Evolutionary conservation across 1,284 basidiomycete genomes (phyloP), one percentile per base, ranked within the genome.

Genomic region (Cryptococcus sp.): DNA sequence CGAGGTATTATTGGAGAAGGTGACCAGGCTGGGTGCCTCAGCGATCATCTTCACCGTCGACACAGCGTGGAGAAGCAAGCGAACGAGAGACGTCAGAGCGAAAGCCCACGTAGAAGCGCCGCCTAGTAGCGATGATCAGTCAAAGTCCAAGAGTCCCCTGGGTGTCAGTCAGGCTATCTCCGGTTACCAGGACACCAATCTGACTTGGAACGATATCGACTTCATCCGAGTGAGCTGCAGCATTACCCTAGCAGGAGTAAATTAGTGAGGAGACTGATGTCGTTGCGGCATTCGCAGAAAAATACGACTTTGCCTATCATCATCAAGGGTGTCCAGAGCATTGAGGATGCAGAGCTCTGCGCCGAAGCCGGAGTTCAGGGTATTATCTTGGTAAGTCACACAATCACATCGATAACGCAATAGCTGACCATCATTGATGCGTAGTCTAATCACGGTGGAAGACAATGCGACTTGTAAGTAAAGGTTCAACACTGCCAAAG

Each of bases 31-130:
- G 2, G 80, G 80, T 13, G 78, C 75, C 23, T 73, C 78, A 0
- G 93, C 91, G 0, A 88, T 98, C 57, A 93, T 93, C 77, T 82
- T 97, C 54, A 97, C 94, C 0, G 93, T 97, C 2, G 94, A 98
- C 77, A 90, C 91, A 0, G 83, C 91, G 10, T 86, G 90, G 41
- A 83, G 88, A n/a, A 88, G 90, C 17, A 93, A 94, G 70, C 83
- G 93, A 38, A 94, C 97, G 71, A 79, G 85, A 51, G 94, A 97
- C 64, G 78, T 81, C 60, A 71, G 83, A 23, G 70, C 72, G 15
- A 79, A 79, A 59, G 62, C 68, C 8, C 46, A 50, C 5, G 57
- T 62, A 4, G 57, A 56, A 11, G 57, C 61, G n/a, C 61, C 61
- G 7, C 57, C 61, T 3, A 57, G 51, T 19, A 57, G 52, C n/a